Base-by-base conservation (phyloP, 176 grass and related monocot species). In the Bolboschoenus planiculmis region DNA sequence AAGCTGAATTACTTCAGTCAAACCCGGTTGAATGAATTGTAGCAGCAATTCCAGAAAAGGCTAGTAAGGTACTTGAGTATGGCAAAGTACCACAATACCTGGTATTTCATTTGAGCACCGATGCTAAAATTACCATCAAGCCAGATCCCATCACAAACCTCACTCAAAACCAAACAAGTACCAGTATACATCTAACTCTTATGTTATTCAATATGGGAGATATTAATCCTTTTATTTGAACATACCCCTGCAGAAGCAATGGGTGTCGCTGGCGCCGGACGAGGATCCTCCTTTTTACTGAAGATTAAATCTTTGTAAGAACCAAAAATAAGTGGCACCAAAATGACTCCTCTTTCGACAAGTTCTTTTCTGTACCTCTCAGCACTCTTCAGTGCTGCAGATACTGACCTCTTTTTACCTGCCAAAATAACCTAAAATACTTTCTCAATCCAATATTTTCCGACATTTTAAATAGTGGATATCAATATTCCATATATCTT, bases 351-450 rank as follows among this genome's bases (percentile, higher is more conserved):
- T 78, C 92, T 86, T 84, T 93, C 88, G 56, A 93, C 85, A 29
- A 93, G 87, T 81, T 99, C 96, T 35, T 84, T 99, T 34, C 87
- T 87, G 66, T 91, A 95, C 55, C 87, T 95, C 89, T 98, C 96
- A 15, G 92, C 90, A 65, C 87, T 95, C 78, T 95, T 88, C 81
- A 93, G 74, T 82, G 87, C 92, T 81, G 77, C 85, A 83, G 90
- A 85, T 78, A 99, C 87, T 14, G 84, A 85, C 84, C 21, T 87
- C 88, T 91, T 99, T 29, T 86, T 95, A 65, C 96, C 92, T 90
- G 96, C 96, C 86, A 99, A 87, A 95, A 99, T 95, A 87, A 98
- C 87, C 96, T 98, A 85, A 78, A 87, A 68, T 81, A 84, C 68
- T 31, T 78, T 65, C 24, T 98, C 86, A 93, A 87, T 78, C 8